These are phyloP conservation scores for Kazachstania bromeliacearum DNA, from an alignment of 805 yeast genomes.

Conservation along the genomic window DNA sequence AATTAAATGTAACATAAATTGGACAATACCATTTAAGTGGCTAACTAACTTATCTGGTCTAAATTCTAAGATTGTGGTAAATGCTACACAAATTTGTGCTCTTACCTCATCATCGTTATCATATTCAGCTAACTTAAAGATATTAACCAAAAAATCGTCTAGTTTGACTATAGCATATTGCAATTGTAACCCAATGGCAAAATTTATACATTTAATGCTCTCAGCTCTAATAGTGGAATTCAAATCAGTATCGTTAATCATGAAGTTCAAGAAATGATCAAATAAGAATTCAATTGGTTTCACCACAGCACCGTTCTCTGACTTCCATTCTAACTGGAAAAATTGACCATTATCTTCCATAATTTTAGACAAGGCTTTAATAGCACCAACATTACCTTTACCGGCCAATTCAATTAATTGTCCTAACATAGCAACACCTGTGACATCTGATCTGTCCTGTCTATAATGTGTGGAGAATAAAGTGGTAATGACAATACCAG, in stretches of 20 bases:
- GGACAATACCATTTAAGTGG: conserved; percentile 77
- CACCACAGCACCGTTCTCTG: conserved; percentile 15
- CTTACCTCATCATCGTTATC: conserved; percentile 53
- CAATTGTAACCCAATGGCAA: conserved; percentile 60
- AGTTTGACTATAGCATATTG: conserved; percentile 54
- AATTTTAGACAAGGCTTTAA: conserved; percentile 73
- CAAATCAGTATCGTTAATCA: conserved; percentile 26
- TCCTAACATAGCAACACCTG: conserved; percentile 59
- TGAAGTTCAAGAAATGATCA: conserved; percentile 50
- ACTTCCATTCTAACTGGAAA: conserved; percentile 55
- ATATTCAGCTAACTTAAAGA: conserved; percentile 57
- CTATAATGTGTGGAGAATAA: conserved; percentile 46
- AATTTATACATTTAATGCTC: conserved; percentile 64
- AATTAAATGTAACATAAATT: conserved; percentile 74
- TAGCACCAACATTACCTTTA: conserved; percentile 34
- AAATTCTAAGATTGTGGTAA: conserved; percentile 58
- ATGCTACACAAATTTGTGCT: conserved; percentile 67
- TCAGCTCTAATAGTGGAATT: conserved; percentile 47
- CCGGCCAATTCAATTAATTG: conserved; percentile 54
- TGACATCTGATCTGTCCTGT: conserved; percentile 30
- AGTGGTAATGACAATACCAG: conserved; percentile 85
- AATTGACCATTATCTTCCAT: conserved; percentile 76
- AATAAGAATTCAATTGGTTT: conserved; percentile 62
- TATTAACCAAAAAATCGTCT: conserved; percentile 53
- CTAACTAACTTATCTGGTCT: conserved; percentile 74